A percentile compares a stretch with the other conserved stretches of the same genome.
Conservation (phyloP, 371 early-diverging fungal species). For the Blakeslea trispora region DNA sequence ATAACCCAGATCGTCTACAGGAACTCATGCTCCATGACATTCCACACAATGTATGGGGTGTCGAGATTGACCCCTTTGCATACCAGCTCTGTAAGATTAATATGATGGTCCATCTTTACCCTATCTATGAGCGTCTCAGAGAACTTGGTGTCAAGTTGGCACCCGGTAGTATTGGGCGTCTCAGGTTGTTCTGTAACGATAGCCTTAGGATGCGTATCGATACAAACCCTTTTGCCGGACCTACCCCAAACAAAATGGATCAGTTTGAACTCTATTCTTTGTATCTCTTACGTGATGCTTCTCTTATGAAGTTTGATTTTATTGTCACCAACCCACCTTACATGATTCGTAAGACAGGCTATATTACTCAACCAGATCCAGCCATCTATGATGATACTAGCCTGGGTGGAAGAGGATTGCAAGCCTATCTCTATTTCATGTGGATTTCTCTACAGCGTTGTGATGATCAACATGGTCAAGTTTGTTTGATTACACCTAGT, state of each 20-base stretch:
- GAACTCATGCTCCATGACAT: conserved; percentile 35
- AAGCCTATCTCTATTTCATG: conserved; percentile 51
- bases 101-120: conserved; percentile 43
- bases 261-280: conserved; percentile 47
- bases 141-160: conserved; percentile 18
- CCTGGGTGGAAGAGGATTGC: conserved; percentile 48
- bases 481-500: conserved; percentile 57
- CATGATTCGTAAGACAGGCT: conserved; percentile 67
- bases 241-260: conserved; percentile 5
- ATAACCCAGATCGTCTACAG: conserved; percentile 28
- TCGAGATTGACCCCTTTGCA: conserved; percentile 66
- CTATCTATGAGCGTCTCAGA: conserved; percentile 35
- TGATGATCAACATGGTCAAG: conserved; percentile 38
- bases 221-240: conserved; percentile 20
- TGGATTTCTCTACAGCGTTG: conserved; percentile 49
- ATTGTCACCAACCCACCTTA: conserved; percentile 73
- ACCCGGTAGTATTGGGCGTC: conserved; percentile 29
- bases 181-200: conserved; percentile 61
- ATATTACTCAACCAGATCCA: conserved; percentile 58
- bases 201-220: conserved; percentile 46
- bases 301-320: conserved; percentile 51
- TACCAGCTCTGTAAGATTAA: conserved; percentile 48
- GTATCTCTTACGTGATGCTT: conserved; percentile 45
- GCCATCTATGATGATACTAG: conserved; percentile 53
- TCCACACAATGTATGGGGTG: conserved; percentile 54